Percentiles rank a stretch among this genome's conserved stretches.
Evolutionary conservation across 164 flowering plant species (phyloP).

Genomic region (Taxillus chinensis): DNA sequence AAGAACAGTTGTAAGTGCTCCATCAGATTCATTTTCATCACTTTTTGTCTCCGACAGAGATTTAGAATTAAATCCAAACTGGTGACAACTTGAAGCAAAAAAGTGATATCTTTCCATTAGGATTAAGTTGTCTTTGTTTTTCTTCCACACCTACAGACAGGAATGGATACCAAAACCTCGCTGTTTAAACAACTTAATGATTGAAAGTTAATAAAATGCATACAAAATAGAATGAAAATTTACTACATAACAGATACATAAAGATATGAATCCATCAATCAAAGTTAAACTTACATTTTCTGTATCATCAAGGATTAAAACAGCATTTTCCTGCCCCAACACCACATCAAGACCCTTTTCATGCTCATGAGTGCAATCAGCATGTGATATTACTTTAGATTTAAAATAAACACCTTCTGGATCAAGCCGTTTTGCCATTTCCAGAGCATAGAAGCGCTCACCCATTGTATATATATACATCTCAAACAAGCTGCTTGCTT

Average conservation of each 20-base stretch:
- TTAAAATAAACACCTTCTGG: constrained; percentile 51
- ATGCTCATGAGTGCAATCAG: constrained; percentile 59
- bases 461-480: constrained; percentile 89
- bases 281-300: constrained; percentile 39
- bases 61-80: constrained; percentile 37
- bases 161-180: too few relatives aligned
- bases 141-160: constrained; percentile 54
- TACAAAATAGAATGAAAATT: too few relatives aligned
- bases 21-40: constrained; percentile 74
- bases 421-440: constrained; percentile 73
- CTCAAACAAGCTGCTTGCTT: constrained; percentile 71
- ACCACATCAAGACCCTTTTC: constrained; percentile 86
- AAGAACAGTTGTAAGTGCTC: constrained; percentile 65
- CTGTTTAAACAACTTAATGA: too few relatives aligned
- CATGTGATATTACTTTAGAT: constrained; percentile 59
- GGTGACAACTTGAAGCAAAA: constrained; percentile 68
- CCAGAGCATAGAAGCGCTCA: constrained; percentile 58
- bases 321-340: constrained; percentile 62
- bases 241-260: too few relatives aligned
- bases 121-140: constrained; percentile 68
- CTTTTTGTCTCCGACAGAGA: constrained; percentile 56
- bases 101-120: constrained; percentile 82
- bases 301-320: constrained; percentile 85
- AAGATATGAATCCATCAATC: too few relatives aligned
- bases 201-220: too few relatives aligned